phyloP scores from a whole-genome alignment of 306 rosid species.

The Malus fusca region DNA sequence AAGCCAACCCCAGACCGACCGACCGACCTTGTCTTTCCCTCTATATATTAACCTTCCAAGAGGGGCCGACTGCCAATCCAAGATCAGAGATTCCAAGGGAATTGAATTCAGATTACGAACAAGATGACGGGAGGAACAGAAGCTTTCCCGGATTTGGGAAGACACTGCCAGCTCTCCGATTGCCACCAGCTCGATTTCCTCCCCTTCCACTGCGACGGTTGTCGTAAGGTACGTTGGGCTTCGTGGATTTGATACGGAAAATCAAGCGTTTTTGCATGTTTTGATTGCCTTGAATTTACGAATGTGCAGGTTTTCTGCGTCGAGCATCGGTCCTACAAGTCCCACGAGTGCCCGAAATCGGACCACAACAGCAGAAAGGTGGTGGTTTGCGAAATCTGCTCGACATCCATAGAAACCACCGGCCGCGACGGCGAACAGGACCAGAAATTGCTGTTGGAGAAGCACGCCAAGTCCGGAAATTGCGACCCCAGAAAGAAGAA shows the following conservation, averaged over 20 bases:
- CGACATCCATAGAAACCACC: slow-evolving; percentile 66
- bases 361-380: slow-evolving; percentile 79
- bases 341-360: slow-evolving; percentile 64
- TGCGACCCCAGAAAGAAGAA: slow-evolving; percentile 76
- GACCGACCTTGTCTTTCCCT: neutral
- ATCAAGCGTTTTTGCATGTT: neutral
- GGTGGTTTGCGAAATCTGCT: slow-evolving; percentile 62
- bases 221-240: slow-evolving; percentile 31
- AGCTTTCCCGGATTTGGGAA: slow-evolving; percentile 89
- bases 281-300: neutral
- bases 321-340: slow-evolving; percentile 67
- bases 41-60: neutral
- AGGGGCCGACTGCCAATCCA: neutral
- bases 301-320: slow-evolving; percentile 57
- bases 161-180: slow-evolving; percentile 60
- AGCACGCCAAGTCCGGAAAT: slow-evolving; percentile 46
- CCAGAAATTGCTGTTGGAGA: slow-evolving; percentile 43
- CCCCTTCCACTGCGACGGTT: slow-evolving; percentile 72
- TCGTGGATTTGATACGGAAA: neutral
- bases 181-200: slow-evolving; percentile 86
- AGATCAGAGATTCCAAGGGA: too few relatives aligned
- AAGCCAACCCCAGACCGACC: neutral
- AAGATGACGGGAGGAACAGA: slow-evolving; percentile 78
- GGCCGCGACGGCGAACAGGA: slow-evolving; percentile 23
- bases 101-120: neutral